Evolutionary conservation across 2,329 filamentous ascomycete species (phyloP).

Genomic region (Penicillium vulpinum): DNA sequence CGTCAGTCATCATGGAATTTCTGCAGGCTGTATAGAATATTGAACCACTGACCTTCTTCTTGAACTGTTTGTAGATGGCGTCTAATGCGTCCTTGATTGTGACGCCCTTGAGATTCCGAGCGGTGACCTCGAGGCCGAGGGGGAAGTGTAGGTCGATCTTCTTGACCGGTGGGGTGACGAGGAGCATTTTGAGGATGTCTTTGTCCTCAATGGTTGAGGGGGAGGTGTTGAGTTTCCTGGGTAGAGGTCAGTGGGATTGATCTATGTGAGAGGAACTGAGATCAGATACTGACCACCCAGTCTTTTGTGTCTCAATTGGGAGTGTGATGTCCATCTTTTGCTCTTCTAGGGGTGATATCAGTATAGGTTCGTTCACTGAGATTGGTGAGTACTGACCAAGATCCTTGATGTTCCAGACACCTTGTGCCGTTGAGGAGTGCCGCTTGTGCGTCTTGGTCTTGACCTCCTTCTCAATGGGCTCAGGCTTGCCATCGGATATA

Average conservation of each 20-base stretch:
- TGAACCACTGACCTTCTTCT: slow-evolving; percentile 76
- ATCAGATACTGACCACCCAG: slow-evolving; percentile 31
- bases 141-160: slow-evolving; percentile 93
- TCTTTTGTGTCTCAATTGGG: slow-evolving; percentile 40
- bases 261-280: neutral
- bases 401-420: slow-evolving; percentile 80
- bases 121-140: slow-evolving; percentile 80
- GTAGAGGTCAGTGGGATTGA: neutral
- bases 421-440: slow-evolving; percentile 70
- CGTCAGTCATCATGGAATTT: slow-evolving; percentile 1
- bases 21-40: neutral
- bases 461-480: slow-evolving; percentile 34
- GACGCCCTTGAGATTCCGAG: slow-evolving; percentile 88
- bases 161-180: slow-evolving; percentile 82
- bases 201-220: slow-evolving; percentile 76
- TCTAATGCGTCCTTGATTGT: slow-evolving; percentile 97
- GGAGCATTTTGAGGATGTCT: slow-evolving; percentile 75
- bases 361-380: neutral
- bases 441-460: slow-evolving; percentile 61
- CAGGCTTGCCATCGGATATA: slow-evolving; percentile 61
- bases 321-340: slow-evolving; percentile 35
- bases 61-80: slow-evolving; percentile 93
- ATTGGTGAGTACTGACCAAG: slow-evolving; percentile 63
- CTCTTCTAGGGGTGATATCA: slow-evolving; percentile 23
- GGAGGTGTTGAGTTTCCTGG: slow-evolving; percentile 92